Evolutionary conservation across 2,329 filamentous ascomycete species (phyloP).

Genomic region (Trichoderma guizhouense): DNA sequence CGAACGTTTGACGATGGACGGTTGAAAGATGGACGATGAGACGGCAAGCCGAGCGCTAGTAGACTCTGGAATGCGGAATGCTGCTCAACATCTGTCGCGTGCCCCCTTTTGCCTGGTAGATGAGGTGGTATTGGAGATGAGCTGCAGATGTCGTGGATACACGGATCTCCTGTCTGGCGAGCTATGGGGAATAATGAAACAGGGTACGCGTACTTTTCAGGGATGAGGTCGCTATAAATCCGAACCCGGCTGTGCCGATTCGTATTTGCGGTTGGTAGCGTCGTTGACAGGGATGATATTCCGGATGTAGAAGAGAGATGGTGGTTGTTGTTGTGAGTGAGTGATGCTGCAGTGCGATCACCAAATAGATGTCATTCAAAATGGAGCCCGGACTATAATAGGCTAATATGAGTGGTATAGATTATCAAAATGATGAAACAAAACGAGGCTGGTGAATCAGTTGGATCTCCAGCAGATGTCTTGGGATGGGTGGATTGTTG

Average conservation of each 20-base stretch:
- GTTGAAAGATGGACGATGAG: neutral
- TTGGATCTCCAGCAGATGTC: neutral
- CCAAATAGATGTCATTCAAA: neutral
- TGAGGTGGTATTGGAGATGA: neutral
- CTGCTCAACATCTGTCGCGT: neutral
- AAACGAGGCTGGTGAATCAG: neutral
- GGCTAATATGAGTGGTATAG: neutral
- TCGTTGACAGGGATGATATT: neutral
- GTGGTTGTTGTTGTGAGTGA: neutral
- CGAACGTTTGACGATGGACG: neutral
- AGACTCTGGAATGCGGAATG: neutral
- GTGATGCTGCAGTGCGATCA: neutral
- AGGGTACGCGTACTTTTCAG: constrained; percentile 2
- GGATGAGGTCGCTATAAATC: neutral
- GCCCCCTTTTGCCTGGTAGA: constrained; percentile 5
- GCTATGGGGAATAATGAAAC: neutral
- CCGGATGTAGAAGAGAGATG: neutral
- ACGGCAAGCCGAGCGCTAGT: neutral
- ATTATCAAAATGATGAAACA: neutral
- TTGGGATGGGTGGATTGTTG: neutral
- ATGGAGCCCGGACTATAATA: neutral
- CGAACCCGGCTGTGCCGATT: neutral
- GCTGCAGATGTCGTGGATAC: neutral
- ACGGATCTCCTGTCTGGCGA: neutral
- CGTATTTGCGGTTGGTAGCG: constrained; percentile 2